Conservation (phyloP, 257 asterid genomes). For the Paulownia fortunei region DNA sequence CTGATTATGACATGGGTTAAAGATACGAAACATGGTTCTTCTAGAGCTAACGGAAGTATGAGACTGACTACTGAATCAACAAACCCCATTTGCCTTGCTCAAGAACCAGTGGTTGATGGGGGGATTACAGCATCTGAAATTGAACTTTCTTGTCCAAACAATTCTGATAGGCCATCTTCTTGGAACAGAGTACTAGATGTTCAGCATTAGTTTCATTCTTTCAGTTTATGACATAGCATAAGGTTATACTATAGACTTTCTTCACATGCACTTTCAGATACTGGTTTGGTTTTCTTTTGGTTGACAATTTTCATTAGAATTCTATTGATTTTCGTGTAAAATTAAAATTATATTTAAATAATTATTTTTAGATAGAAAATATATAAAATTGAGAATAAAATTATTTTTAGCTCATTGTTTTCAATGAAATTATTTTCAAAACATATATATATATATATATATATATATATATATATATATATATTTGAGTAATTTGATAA, state of each 20-base stretch:
- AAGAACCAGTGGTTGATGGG: constrained; percentile 32
- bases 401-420: too few species aligned
- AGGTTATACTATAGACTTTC: neutral
- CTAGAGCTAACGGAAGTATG: neutral
- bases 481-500: too few species aligned
- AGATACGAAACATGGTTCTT: constrained; percentile 20
- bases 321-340: too few species aligned
- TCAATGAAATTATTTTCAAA: too few species aligned
- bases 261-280: neutral
- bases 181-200: constrained; percentile 4
- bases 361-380: too few species aligned
- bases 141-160: constrained; percentile 47
- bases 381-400: too few species aligned
- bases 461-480: too few species aligned
- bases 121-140: constrained; percentile 36
- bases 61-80: constrained; percentile 34
- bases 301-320: too few species aligned
- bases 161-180: constrained; percentile 24
- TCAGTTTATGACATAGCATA: neutral
- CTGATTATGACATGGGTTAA: constrained; percentile 47
- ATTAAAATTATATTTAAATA: too few species aligned
- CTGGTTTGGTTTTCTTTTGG: too few species aligned
- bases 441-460: too few species aligned
- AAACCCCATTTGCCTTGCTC: constrained; percentile 41
- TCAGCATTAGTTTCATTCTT: constrained; percentile 20